Evolutionary conservation across 352 stramenopile genomes (phyloP).

Genomic region (Phytopythium boreale): DNA sequence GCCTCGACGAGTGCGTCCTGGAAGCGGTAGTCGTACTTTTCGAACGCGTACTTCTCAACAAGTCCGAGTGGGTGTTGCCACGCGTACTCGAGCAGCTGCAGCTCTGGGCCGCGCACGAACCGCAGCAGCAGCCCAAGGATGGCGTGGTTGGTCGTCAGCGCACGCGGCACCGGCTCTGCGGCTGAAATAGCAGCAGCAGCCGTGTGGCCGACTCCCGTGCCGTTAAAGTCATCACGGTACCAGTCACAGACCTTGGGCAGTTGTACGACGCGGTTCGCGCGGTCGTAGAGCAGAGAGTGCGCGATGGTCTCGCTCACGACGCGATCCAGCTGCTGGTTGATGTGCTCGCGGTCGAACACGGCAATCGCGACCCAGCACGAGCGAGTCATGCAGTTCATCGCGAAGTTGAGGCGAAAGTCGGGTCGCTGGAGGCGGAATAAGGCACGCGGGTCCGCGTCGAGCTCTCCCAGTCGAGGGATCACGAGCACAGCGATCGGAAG

Average conservation of each 20-base stretch:
- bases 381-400: constrained; percentile 57
- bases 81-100: constrained; percentile 34
- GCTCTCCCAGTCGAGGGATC: constrained; percentile 32
- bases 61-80: constrained; percentile 26
- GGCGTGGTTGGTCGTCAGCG: constrained; percentile 10
- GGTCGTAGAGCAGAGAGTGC: constrained; percentile 38
- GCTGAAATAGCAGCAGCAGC: not conserved
- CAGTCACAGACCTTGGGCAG: constrained; percentile 59
- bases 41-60: constrained; percentile 43
- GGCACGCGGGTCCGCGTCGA: constrained; percentile 20
- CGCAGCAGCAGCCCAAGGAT: constrained; percentile 28
- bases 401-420: constrained; percentile 60
- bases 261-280: constrained; percentile 37
- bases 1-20: constrained; percentile 24
- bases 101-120: constrained; percentile 30
- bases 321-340: constrained; percentile 49
- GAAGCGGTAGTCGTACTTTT: constrained; percentile 56
- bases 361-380: constrained; percentile 33
- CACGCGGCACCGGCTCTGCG: not conserved
- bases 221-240: constrained; percentile 52
- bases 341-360: constrained; percentile 34
- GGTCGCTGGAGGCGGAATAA: constrained; percentile 20
- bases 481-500: constrained; percentile 41
- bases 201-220: not conserved
- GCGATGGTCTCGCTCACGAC: constrained; percentile 29